Conservation (phyloP, 805 yeast genomes). For the Debaryomyces tyrocola region DNA sequence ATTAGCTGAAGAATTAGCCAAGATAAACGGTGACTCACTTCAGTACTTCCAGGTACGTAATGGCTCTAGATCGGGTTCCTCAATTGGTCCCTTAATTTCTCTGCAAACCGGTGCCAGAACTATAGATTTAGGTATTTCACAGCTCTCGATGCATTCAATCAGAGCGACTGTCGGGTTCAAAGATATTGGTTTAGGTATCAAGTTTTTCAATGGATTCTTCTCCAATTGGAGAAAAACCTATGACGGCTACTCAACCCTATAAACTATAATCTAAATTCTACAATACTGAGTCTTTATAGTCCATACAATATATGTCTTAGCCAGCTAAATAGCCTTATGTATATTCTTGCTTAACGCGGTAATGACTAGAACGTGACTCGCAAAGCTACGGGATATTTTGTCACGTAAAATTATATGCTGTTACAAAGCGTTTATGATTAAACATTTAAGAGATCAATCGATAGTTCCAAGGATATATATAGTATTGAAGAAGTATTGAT, state of each 20-base stretch:
- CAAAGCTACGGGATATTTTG: background rate
- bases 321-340: background rate
- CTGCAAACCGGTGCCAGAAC: conserved; percentile 71
- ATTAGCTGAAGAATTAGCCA: conserved; percentile 67
- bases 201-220: conserved; percentile 71
- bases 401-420: background rate
- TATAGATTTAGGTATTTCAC: conserved; percentile 80
- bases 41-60: conserved; percentile 88
- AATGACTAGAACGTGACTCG: background rate
- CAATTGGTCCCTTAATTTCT: conserved; percentile 76
- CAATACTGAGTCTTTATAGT: background rate
- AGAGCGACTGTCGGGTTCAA: conserved; percentile 78
- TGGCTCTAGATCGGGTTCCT: conserved; percentile 83
- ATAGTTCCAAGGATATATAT: background rate
- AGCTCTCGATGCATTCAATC: conserved; percentile 83
- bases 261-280: conserved; percentile 1
- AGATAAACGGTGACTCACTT: conserved; percentile 58
- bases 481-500: background rate
- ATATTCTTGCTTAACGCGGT: background rate
- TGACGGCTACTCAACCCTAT: conserved; percentile 52
- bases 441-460: background rate
- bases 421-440: background rate
- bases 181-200: conserved; percentile 73
- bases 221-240: conserved; percentile 63
- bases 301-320: background rate